Percentiles rank a stretch among this genome's conserved stretches.
phyloP scores from a whole-genome alignment of 2,329 filamentous ascomycete species.

The Ceratocystis destructans region DNA sequence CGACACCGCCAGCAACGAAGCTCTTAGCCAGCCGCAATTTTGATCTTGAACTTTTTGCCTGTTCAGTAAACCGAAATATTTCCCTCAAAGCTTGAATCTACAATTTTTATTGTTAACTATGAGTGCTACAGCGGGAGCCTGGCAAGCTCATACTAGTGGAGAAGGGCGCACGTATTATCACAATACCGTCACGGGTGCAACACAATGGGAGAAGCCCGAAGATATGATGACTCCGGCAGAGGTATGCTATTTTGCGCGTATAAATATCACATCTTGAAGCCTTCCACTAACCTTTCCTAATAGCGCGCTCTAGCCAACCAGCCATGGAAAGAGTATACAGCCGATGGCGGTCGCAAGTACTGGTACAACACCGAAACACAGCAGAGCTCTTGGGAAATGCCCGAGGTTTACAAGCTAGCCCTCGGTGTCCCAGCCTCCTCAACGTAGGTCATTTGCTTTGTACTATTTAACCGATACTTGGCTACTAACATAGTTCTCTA shows the following conservation, averaged over 20 bases:
- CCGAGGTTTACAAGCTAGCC: slow-evolving; percentile 64
- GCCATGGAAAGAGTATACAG: slow-evolving; percentile 86
- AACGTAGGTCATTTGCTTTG: neutral
- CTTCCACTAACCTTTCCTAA: slow-evolving; percentile 7
- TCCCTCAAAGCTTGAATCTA: neutral
- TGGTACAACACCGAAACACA: slow-evolving; percentile 91
- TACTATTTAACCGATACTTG: neutral
- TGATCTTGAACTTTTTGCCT: neutral
- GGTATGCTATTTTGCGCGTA: slow-evolving; percentile 35
- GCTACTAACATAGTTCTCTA: neutral
- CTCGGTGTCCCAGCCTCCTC: slow-evolving; percentile 38
- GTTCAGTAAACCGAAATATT: too few relatives aligned
- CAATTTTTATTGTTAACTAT: neutral
- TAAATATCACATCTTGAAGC: neutral
- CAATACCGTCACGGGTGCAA: slow-evolving; percentile 71
- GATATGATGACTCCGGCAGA: slow-evolving; percentile 75
- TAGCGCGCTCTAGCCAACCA: slow-evolving; percentile 69
- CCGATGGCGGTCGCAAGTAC: slow-evolving; percentile 77
- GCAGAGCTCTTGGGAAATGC: slow-evolving; percentile 90
- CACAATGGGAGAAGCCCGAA: slow-evolving; percentile 87
- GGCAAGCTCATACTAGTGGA: slow-evolving; percentile 68
- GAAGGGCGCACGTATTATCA: slow-evolving; percentile 88
- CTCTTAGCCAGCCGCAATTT: neutral
- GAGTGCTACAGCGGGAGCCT: slow-evolving; percentile 29
- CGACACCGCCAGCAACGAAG: neutral